Conservation (phyloP, 148 eudicot species). For the Camellia japonica region DNA sequence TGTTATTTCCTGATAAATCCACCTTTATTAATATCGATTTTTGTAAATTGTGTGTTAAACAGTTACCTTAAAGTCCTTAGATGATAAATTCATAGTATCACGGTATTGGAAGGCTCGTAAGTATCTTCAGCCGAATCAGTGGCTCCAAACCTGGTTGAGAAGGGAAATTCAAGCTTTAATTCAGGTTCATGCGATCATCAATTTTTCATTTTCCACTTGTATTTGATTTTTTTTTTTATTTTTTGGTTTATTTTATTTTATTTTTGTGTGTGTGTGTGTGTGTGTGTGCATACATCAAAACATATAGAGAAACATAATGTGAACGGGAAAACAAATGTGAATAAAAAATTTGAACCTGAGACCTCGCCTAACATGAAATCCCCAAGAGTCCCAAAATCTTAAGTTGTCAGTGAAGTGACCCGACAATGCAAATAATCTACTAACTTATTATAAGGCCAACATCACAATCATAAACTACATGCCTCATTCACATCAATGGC, state of each 20-base stretch:
- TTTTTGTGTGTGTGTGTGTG: too few species aligned
- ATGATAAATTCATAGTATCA: slow-evolving; percentile 39
- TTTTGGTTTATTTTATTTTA: not conserved
- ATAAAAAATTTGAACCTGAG: too few species aligned
- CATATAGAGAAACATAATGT: too few species aligned
- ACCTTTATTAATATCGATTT: not conserved
- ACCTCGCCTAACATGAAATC: too few species aligned
- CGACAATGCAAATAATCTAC: not conserved
- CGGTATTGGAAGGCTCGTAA: slow-evolving; percentile 75
- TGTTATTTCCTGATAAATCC: not conserved
- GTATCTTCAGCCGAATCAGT: slow-evolving; percentile 57
- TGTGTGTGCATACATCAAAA: too few species aligned
- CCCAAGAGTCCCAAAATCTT: too few species aligned
- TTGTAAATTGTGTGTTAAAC: slow-evolving; percentile 9
- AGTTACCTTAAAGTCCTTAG: slow-evolving; percentile 35
- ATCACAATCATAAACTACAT: not conserved
- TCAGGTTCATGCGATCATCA: slow-evolving; percentile 48
- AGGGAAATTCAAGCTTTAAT: slow-evolving; percentile 87
- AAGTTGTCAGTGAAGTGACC: too few species aligned
- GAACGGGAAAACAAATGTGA: too few species aligned
- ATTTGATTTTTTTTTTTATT: not conserved
- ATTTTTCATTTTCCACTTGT: not conserved
- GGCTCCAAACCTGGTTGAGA: slow-evolving; percentile 69
- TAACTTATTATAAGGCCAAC: not conserved
- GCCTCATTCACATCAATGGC: not conserved